Conservation (phyloP, 2,329 filamentous ascomycete species). For the Fusarium lyarnte region DNA sequence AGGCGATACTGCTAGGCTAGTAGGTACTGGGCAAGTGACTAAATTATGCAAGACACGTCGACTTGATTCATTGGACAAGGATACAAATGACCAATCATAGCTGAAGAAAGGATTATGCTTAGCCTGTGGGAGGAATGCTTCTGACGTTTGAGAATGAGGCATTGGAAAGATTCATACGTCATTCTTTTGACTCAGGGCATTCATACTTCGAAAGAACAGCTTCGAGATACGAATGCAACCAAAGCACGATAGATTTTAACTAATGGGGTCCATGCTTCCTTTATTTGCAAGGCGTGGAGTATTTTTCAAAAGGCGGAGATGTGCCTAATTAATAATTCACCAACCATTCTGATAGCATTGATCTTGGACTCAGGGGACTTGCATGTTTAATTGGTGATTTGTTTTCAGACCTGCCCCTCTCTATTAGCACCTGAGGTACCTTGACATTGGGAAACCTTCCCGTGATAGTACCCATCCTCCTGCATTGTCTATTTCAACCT, state of each 20-base stretch:
- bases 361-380: slow-evolving; percentile 2
- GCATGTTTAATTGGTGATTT: slow-evolving; percentile 19
- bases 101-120: background rate
- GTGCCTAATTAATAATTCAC: background rate
- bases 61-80: slow-evolving; percentile 16
- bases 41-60: slow-evolving; percentile 45
- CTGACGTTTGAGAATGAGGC: background rate
- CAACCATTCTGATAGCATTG: slow-evolving; percentile 8
- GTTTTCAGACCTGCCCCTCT: slow-evolving; percentile 1
- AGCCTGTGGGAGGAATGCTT: background rate
- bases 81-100: background rate
- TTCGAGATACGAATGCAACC: background rate
- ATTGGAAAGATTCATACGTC: background rate
- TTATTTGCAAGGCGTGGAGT: background rate
- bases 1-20: slow-evolving; percentile 20
- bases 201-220: background rate
- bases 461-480: background rate
- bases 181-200: background rate
- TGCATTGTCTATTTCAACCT: background rate
- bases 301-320: background rate
- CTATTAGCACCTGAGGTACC: background rate
- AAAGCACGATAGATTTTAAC: background rate
- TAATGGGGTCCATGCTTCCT: background rate
- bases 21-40: background rate
- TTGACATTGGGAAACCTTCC: background rate